Evolutionary conservation across 192 early-diverging fungal species (phyloP).

Genomic region (Allomyces arbusculus): DNA sequence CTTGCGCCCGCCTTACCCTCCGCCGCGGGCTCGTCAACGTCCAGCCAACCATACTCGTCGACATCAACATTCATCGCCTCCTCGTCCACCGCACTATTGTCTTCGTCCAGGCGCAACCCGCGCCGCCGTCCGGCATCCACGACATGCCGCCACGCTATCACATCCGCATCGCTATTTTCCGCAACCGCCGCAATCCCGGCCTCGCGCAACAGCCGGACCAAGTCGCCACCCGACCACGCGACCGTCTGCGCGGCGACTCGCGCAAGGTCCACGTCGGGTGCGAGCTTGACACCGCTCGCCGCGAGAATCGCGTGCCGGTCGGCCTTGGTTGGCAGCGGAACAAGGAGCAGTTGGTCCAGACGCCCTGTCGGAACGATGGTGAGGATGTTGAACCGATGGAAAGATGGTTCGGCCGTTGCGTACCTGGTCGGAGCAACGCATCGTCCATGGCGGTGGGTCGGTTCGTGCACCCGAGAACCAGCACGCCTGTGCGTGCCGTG

Average conservation of each 20-base stretch:
- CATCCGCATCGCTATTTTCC: not conserved
- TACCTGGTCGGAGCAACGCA: slow-evolving; percentile 51
- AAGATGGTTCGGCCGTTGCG: not conserved
- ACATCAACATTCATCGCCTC: not conserved
- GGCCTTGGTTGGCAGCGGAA: slow-evolving; percentile 26
- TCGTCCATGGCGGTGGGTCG: slow-evolving; percentile 71
- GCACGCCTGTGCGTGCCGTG: slow-evolving; percentile 54
- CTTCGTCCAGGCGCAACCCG: not conserved
- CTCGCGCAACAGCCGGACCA: slow-evolving; percentile 39
- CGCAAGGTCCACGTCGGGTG: slow-evolving; percentile 21
- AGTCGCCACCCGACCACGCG: slow-evolving; percentile 59
- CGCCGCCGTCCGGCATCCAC: not conserved
- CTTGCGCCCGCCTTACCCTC: not conserved
- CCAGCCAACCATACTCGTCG: not conserved
- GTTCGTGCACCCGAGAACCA: slow-evolving; percentile 87
- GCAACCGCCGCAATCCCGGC: not conserved
- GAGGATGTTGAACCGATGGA: not conserved
- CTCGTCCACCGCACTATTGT: not conserved
- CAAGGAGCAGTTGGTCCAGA: slow-evolving; percentile 67
- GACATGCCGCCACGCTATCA: not conserved
- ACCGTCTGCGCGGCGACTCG: slow-evolving; percentile 31
- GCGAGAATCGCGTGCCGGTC: slow-evolving; percentile 53
- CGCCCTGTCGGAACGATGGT: slow-evolving; percentile 29
- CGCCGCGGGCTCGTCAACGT: not conserved
- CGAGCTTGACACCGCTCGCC: slow-evolving; percentile 40